Evolutionary conservation across 2,329 filamentous ascomycete species (phyloP).

Genomic region (Dactylellina parvicollis): DNA sequence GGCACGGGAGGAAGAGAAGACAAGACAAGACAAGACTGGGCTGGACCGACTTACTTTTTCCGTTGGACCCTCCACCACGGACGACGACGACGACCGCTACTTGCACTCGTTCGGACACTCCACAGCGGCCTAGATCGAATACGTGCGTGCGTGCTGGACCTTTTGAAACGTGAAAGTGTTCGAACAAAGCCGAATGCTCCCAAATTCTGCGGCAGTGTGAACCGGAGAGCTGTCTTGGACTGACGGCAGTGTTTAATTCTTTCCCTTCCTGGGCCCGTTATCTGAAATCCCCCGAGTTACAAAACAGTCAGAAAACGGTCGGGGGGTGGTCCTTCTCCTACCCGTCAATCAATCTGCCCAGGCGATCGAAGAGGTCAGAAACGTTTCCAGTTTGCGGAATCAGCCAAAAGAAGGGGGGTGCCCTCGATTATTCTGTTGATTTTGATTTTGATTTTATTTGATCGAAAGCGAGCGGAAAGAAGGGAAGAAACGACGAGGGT

Average conservation of each 20-base stretch:
- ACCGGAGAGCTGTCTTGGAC: constrained; percentile 47
- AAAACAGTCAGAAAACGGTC: constrained; percentile 47
- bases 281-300: constrained; percentile 55
- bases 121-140: constrained; percentile 51
- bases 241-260: constrained; percentile 33
- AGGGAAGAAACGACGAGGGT: constrained; percentile 52
- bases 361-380: constrained; percentile 44
- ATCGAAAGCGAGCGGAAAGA: constrained; percentile 48
- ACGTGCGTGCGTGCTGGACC: constrained; percentile 27
- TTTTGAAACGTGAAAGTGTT: constrained; percentile 55
- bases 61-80: constrained; percentile 41
- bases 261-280: constrained; percentile 49
- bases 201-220: constrained; percentile 57
- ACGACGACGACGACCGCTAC: constrained; percentile 17
- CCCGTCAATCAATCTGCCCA: constrained; percentile 53
- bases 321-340: constrained; percentile 48
- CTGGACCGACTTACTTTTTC: constrained; percentile 29
- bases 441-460: not conserved
- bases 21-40: not conserved
- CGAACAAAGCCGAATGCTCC: constrained; percentile 58
- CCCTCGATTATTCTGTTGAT: constrained; percentile 27
- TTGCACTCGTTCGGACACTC: no score
- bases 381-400: constrained; percentile 47
- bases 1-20: constrained; percentile 53
- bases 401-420: constrained; percentile 44